These are phyloP conservation scores for Aegilops bicornis DNA, from an alignment of 176 grass and related monocot species.

Conservation along the genomic window DNA sequence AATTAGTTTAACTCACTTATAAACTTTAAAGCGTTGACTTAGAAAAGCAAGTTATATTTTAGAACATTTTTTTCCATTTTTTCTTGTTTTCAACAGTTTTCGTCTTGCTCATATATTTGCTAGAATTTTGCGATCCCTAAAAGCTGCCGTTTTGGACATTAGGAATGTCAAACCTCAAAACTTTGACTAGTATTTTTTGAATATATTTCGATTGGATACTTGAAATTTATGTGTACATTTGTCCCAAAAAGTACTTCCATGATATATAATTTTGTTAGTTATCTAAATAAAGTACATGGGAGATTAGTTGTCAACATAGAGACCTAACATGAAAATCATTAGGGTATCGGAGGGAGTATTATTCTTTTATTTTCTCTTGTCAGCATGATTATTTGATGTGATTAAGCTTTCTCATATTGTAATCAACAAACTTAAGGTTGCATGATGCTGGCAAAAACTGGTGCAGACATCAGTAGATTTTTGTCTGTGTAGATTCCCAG, in stretches of 20 bases:
- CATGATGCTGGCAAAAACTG: neutral
- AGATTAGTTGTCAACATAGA: too few species aligned
- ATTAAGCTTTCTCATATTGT: neutral
- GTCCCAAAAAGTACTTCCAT: neutral
- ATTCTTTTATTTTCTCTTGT: neutral
- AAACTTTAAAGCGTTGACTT: neutral
- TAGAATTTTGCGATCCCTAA: neutral
- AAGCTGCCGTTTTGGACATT: neutral
- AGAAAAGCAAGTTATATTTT: neutral
- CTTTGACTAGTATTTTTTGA: neutral
- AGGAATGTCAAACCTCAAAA: neutral
- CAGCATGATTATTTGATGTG: neutral
- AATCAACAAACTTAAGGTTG: neutral
- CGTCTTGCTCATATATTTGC: neutral
- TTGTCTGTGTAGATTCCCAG: neutral
- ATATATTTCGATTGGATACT: neutral
- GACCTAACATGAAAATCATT: too few species aligned
- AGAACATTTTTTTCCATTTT: neutral
- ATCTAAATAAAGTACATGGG: too few species aligned
- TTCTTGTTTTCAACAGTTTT: neutral
- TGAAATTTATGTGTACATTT: neutral
- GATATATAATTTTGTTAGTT: too few species aligned
- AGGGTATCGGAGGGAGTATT: neutral
- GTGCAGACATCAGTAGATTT: neutral
- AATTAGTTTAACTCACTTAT: neutral